Base-by-base conservation (phyloP, 768 basidiomycete genomes). In the Pleurotus platypus region DNA sequence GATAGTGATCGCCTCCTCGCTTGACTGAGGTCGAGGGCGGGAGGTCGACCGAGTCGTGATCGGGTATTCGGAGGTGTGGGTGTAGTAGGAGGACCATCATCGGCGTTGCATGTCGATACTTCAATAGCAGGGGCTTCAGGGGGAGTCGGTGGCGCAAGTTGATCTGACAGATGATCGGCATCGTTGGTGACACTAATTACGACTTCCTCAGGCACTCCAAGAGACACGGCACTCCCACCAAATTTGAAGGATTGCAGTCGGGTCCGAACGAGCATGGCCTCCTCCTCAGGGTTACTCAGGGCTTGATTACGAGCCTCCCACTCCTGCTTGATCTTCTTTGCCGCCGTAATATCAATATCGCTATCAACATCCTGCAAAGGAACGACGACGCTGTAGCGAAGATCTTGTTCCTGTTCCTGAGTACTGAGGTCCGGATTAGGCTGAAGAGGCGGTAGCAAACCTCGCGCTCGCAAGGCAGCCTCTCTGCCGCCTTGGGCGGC, bases 381-480 rank as follows among this genome's bases (percentile, higher is more conserved):
- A 15, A 77, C 61, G n/a, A 54, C 39, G 22, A 75, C 62, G 4
- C 76, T 76, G 7, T 80, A 72, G 1, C 64, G 64, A 6, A 37
- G 64, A 66, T 75, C 73, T 43, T 66, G 70, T 58, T 74, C 67
- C 46, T 53, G 71, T 60, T 75, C 79, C 65, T 68, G 73, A 22
- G 64, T 70, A 68, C 68, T 79, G 51, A 77, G 74, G 67, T 69
- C 76, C 61, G 68, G 79, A 45, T 72, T 76, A 4, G 74, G 67
- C 15, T 64, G 63, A 24, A 78, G 69, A 7, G 79, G 77, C 20
- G 86, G 84, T 2, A 81, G 70, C 39, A 87, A 71, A 0, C 85
- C 85, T 30, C 84, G 78, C 61, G 78, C 84, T 11, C 85, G 78
- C 18, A 87, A 74, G 1, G 85, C 85, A 2, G 82, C 84, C 46